A percentile compares a stretch with the other conserved stretches of the same genome.
Evolutionary conservation across 2,329 filamentous ascomycete genomes (phyloP).

Genomic region (Volutella citrinella): DNA sequence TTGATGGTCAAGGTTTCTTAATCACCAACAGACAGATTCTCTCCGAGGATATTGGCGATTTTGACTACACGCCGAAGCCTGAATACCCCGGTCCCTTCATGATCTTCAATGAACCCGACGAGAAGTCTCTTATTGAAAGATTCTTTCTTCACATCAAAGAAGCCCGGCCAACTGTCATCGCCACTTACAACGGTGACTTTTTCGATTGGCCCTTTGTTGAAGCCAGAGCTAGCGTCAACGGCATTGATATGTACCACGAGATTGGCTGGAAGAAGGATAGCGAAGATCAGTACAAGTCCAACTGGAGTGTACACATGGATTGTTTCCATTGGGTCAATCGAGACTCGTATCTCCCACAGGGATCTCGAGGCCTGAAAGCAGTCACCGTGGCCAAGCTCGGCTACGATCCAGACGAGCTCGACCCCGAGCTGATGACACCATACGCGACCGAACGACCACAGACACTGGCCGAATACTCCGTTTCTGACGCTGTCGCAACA

Average conservation of each 20-base stretch:
- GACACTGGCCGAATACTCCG: constrained; percentile 93
- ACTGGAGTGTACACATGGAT: constrained; percentile 97
- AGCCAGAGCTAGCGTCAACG: constrained; percentile 84
- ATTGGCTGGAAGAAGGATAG: constrained; percentile 95
- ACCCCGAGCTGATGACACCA: constrained; percentile 95
- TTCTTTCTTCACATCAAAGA: constrained; percentile 97
- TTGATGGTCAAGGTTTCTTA: constrained; percentile 94
- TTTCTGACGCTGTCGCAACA: constrained; percentile 96
- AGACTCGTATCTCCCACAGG: constrained; percentile 96
- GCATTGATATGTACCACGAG: constrained; percentile 99
- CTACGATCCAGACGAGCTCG: constrained; percentile 96
- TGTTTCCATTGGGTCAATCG: constrained; percentile 99
- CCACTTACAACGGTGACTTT: constrained; percentile 99
- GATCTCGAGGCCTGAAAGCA: constrained; percentile 93
- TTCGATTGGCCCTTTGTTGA: constrained; percentile 99
- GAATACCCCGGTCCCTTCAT: constrained; percentile 95
- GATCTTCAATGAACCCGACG: constrained; percentile 97
- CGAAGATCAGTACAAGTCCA: constrained; percentile 95
- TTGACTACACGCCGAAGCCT: constrained; percentile 96
- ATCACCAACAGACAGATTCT: constrained; percentile 98
- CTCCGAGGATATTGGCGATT: constrained; percentile 94
- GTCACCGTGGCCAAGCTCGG: constrained; percentile 97
- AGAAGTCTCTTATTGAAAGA: constrained; percentile 80
- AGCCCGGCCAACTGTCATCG: constrained; percentile 90
- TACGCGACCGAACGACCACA: constrained; percentile 88